Evolutionary conservation across 1,139 yeast species (phyloP).

Genomic region (Geotrichum siamense): DNA sequence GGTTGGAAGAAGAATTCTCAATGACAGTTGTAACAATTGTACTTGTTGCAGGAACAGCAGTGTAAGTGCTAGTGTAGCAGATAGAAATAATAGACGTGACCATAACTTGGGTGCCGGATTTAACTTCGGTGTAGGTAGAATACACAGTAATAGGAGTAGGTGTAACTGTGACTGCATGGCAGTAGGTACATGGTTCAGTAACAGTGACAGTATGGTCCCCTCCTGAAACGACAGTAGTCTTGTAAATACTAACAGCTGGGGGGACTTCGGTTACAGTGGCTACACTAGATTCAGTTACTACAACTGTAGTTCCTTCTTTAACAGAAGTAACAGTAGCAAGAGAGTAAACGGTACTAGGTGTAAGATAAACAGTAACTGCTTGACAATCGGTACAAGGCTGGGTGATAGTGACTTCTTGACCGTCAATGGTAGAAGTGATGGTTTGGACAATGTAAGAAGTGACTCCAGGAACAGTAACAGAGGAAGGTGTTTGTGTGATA

Average conservation of each 20-base stretch:
- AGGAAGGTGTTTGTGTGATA: too few relatives aligned
- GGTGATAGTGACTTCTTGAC: constrained; percentile 5
- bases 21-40: constrained; percentile 2
- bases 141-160: constrained; percentile 12
- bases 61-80: constrained; percentile 8
- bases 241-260: constrained; percentile 10
- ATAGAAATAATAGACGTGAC: constrained; percentile 10
- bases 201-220: constrained; percentile 10
- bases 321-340: constrained; percentile 8
- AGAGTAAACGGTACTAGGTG: constrained; percentile 5
- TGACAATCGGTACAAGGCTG: constrained; percentile 10
- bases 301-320: constrained; percentile 6
- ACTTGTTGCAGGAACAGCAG: constrained; percentile 1
- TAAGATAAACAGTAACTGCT: constrained; percentile 6
- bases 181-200: constrained; percentile 11
- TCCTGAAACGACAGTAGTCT: constrained; percentile 8
- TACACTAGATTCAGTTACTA: constrained; percentile 2
- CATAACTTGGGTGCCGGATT: constrained; percentile 6
- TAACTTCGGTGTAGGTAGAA: constrained; percentile 8
- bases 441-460: constrained; percentile 9
- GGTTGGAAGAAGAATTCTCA: too few relatives aligned
- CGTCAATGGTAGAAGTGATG: constrained; percentile 2
- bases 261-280: constrained; percentile 5
- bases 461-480: neutral
- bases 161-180: constrained; percentile 12